Conservation (phyloP, 2,329 filamentous ascomycete genomes). For the Bipolaris zeicola region DNA sequence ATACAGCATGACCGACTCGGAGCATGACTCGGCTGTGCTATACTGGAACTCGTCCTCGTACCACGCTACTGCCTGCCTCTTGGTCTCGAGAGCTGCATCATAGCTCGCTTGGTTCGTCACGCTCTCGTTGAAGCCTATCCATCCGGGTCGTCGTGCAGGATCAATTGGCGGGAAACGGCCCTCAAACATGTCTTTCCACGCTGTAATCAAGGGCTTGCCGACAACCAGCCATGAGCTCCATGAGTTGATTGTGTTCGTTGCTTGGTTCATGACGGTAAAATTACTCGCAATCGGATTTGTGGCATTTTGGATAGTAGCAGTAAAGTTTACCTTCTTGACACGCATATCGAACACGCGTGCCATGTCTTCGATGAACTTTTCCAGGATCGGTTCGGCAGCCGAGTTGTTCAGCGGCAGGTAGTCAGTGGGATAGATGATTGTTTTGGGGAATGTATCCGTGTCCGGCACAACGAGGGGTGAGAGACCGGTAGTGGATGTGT, state of each 20-base stretch:
- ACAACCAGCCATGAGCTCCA: constrained; percentile 45
- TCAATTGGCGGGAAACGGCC: constrained; percentile 51
- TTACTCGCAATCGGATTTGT: constrained; percentile 36
- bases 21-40: constrained; percentile 47
- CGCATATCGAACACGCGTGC: constrained; percentile 47
- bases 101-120: constrained; percentile 24
- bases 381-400: constrained; percentile 47
- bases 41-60: constrained; percentile 48
- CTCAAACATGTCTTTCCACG: constrained; percentile 44
- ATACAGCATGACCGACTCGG: constrained; percentile 50
- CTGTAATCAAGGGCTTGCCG: constrained; percentile 39
- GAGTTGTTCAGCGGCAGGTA: constrained; percentile 51
- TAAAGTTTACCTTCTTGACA: constrained; percentile 48
- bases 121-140: constrained; percentile 36
- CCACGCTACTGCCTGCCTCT: constrained; percentile 46
- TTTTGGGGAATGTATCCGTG: constrained; percentile 45
- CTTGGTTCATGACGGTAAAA: constrained; percentile 37
- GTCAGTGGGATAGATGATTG: constrained; percentile 50
- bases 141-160: constrained; percentile 40
- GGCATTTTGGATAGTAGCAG: constrained; percentile 37
- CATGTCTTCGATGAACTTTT: constrained; percentile 47
- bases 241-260: constrained; percentile 39
- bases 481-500: constrained; percentile 46
- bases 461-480: constrained; percentile 45
- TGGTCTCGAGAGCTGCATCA: constrained; percentile 30